phyloP scores from a whole-genome alignment of 2,329 filamentous ascomycete genomes.

The Fusarium domesticum region DNA sequence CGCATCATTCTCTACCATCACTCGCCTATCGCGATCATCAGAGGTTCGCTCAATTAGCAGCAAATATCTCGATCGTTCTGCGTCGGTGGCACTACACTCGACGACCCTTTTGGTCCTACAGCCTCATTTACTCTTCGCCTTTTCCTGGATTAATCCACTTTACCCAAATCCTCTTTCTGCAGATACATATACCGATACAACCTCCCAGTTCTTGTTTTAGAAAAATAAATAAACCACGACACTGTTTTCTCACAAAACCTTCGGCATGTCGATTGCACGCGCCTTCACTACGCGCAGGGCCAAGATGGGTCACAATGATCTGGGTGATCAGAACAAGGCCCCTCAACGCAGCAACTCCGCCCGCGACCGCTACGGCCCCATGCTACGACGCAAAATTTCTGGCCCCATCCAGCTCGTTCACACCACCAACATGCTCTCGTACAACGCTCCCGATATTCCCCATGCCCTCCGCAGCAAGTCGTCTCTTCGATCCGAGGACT shows the following conservation, averaged over 20 bases:
- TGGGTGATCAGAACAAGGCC: slow-evolving; percentile 40
- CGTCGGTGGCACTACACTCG: slow-evolving; percentile 21
- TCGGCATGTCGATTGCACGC: slow-evolving; percentile 57
- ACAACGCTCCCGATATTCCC: slow-evolving; percentile 83
- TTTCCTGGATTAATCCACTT: slow-evolving; percentile 2
- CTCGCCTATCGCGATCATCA: slow-evolving; percentile 13
- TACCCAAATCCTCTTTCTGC: not conserved
- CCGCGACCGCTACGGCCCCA: slow-evolving; percentile 39
- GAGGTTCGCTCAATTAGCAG: slow-evolving; percentile 11
- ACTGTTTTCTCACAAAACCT: slow-evolving; percentile 9
- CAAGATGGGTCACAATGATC: slow-evolving; percentile 45
- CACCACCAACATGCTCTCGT: slow-evolving; percentile 93
- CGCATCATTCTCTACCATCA: slow-evolving; percentile 13
- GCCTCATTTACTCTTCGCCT: slow-evolving; percentile 6
- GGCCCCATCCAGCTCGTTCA: slow-evolving; percentile 82
- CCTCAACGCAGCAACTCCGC: slow-evolving; percentile 51
- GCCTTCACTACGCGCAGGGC: slow-evolving; percentile 69
- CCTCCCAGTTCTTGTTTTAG: not conserved
- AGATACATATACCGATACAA: slow-evolving; percentile 10
- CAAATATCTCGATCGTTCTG: slow-evolving; percentile 7
- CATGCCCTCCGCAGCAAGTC: slow-evolving; percentile 46
- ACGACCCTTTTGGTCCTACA: slow-evolving; percentile 3
- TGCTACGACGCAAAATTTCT: slow-evolving; percentile 73
- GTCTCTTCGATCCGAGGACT: slow-evolving; percentile 63
- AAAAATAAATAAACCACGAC: slow-evolving; percentile 1